Percentiles rank a stretch among this genome's conserved stretches.
Evolutionary conservation across 2,329 filamentous ascomycete species (phyloP).

Genomic region (Basipetospora chlamydospora): DNA sequence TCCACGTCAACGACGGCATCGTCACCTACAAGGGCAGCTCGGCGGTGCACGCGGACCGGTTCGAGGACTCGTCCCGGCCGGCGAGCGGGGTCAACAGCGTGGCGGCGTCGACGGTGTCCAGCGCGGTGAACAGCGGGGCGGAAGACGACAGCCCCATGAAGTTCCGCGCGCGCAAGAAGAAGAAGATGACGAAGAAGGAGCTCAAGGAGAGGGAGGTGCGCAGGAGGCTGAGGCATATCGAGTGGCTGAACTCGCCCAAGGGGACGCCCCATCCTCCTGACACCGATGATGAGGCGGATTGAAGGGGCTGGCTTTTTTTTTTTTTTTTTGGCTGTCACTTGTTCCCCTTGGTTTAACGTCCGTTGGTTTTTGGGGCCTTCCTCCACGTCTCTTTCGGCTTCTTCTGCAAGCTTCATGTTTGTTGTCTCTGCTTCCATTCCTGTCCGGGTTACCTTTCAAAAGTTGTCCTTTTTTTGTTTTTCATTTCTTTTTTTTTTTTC

Average conservation of each 20-base stretch:
- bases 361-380: too few relatives aligned
- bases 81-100: constrained; percentile 45
- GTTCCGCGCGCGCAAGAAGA: constrained; percentile 69
- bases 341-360: too few relatives aligned
- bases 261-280: constrained; percentile 65
- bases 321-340: too few relatives aligned
- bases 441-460: too few relatives aligned
- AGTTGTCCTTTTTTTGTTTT: too few relatives aligned
- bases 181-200: constrained; percentile 96
- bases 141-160: constrained; percentile 74
- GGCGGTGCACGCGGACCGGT: constrained; percentile 63
- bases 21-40: constrained; percentile 72
- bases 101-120: constrained; percentile 41
- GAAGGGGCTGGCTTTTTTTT: constrained; percentile 7
- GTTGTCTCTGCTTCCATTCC: too few relatives aligned
- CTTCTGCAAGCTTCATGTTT: too few relatives aligned
- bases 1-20: constrained; percentile 80
- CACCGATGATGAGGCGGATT: constrained; percentile 63
- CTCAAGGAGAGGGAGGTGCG: constrained; percentile 85
- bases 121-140: constrained; percentile 63
- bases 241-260: constrained; percentile 64
- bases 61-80: constrained; percentile 64
- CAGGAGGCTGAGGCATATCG: constrained; percentile 70
- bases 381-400: too few relatives aligned
- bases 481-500: too few relatives aligned